Percentiles rank a stretch among this genome's conserved stretches.
Conservation (phyloP, 2,329 filamentous ascomycete species). For the Helotiales sp. region DNA sequence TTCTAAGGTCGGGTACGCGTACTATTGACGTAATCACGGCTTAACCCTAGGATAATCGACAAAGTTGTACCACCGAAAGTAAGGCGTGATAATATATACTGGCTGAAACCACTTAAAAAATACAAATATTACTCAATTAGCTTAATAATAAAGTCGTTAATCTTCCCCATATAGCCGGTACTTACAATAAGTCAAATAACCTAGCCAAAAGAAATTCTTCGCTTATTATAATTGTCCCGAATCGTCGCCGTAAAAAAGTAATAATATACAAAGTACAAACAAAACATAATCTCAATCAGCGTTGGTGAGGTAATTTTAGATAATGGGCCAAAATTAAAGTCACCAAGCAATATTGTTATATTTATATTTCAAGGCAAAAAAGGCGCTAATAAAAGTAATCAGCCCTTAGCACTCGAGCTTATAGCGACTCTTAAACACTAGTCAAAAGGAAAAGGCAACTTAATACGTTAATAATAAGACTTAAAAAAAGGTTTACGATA, state of each 20-base stretch:
- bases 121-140: no score
- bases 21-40: not conserved
- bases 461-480: not conserved
- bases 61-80: no score
- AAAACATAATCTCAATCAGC: no score
- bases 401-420: not conserved
- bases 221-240: conserved; percentile 19
- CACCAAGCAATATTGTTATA: conserved; percentile 15
- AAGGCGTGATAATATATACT: conserved; percentile 30
- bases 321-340: conserved; percentile 13
- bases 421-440: conserved; percentile 7
- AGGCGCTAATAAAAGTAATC: conserved; percentile 25
- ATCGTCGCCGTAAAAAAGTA: conserved; percentile 27
- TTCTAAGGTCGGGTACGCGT: conserved; percentile 19
- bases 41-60: not conserved
- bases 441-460: not conserved
- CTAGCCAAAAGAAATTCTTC: conserved; percentile 25
- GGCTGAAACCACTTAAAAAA: no score
- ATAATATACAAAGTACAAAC: no score
- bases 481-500: not conserved
- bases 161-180: no score
- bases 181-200: conserved; percentile 24
- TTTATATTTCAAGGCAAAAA: conserved; percentile 19
- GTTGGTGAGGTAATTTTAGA: conserved; percentile 15
- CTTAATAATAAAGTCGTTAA: no score